Evolutionary conservation across 176 grass and related monocot genomes (phyloP).

Genomic region (Lolium rigidum): DNA sequence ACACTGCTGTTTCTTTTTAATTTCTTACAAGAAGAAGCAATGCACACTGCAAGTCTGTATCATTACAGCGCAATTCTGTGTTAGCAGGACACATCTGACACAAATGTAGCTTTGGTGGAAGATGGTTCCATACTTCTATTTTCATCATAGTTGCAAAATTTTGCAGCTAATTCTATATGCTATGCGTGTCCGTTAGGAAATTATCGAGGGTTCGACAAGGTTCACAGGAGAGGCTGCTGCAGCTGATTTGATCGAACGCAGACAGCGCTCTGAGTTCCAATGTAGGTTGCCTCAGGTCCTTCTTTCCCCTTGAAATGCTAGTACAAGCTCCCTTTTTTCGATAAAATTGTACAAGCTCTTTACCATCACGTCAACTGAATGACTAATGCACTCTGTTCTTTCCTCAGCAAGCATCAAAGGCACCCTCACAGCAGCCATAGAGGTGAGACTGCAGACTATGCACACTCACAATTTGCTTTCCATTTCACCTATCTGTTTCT

Average conservation of each 20-base stretch:
- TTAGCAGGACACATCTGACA: not conserved
- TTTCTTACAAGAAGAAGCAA: too few species aligned
- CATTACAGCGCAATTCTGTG: too few species aligned
- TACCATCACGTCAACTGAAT: not conserved
- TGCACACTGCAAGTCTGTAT: too few species aligned
- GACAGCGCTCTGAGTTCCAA: slow-evolving; percentile 94
- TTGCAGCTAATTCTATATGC: not conserved
- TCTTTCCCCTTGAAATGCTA: slow-evolving; percentile 2
- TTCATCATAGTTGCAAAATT: too few species aligned
- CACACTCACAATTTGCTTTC: not conserved
- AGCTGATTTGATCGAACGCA: slow-evolving; percentile 87
- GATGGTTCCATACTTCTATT: too few species aligned
- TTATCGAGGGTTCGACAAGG: slow-evolving; percentile 51
- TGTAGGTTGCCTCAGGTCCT: slow-evolving; percentile 55
- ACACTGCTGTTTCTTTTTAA: too few species aligned
- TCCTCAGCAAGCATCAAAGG: slow-evolving; percentile 74
- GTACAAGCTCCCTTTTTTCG: not conserved
- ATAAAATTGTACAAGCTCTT: not conserved
- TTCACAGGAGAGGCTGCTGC: slow-evolving; percentile 64
- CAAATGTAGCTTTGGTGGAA: slow-evolving; percentile 31
- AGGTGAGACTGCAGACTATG: slow-evolving; percentile 48
- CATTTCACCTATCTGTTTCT: not conserved
- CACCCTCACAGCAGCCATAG: slow-evolving; percentile 67
- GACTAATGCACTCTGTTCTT: not conserved
- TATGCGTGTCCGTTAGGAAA: slow-evolving; percentile 53